A percentile compares a stretch with the other conserved stretches of the same genome.
Evolutionary conservation across 768 basidiomycete species (phyloP).

Genomic region (Multifurca ochricompacta): DNA sequence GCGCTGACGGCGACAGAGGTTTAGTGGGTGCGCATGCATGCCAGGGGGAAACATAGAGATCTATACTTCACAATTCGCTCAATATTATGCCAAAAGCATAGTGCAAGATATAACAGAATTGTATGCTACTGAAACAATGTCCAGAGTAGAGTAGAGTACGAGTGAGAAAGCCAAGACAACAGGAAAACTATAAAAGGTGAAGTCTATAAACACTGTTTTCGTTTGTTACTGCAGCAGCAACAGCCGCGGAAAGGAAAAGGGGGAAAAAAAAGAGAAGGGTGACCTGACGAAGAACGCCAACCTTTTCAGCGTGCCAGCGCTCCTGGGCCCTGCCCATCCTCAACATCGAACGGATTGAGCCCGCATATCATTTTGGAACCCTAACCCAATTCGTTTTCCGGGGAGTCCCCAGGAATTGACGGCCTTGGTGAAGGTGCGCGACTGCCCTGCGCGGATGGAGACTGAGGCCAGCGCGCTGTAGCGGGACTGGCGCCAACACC

Average conservation of each 20-base stretch:
- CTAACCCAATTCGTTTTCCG: neutral
- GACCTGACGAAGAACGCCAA: neutral
- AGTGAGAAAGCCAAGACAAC: neutral
- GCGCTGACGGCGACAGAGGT: no score
- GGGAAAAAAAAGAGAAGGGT: no score
- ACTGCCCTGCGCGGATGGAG: constrained; percentile 10
- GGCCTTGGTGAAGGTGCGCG: constrained; percentile 8
- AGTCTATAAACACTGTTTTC: no score
- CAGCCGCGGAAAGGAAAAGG: neutral
- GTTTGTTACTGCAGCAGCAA: neutral
- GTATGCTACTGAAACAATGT: neutral
- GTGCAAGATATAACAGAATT: neutral
- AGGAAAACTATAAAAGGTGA: no score
- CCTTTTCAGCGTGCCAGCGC: neutral
- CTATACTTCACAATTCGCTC: no score
- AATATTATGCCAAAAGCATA: neutral
- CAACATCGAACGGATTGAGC: neutral
- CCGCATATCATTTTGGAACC: neutral
- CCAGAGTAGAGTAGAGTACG: neutral
- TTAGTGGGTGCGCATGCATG: no score
- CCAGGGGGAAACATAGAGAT: no score
- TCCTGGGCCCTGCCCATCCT: neutral
- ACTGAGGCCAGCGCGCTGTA: constrained; percentile 16
- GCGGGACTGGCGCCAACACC: constrained; percentile 18
- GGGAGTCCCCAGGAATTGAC: neutral